These are phyloP conservation scores for Pichia gijzeniarum DNA, from an alignment of 805 yeast genomes.

Conservation along the genomic window DNA sequence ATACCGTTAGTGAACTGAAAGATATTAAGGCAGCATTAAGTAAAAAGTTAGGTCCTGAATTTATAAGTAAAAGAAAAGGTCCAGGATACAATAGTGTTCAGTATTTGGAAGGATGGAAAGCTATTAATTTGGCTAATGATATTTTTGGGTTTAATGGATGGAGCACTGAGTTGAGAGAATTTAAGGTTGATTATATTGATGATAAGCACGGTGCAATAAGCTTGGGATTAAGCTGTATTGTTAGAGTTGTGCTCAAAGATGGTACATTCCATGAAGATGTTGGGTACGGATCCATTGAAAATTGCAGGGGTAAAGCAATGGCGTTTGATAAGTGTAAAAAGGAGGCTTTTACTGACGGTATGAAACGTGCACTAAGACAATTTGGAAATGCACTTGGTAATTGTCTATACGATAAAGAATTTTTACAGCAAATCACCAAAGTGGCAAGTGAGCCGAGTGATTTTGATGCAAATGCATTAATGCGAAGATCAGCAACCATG, in stretches of 20 bases:
- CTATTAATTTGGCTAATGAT: conserved; percentile 70
- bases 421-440: conserved; percentile 44
- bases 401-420: conserved; percentile 74
- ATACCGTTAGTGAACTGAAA: conserved; percentile 23
- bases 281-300: conserved; percentile 72
- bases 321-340: conserved; percentile 79
- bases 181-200: conserved; percentile 67
- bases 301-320: conserved; percentile 59
- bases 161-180: conserved; percentile 62
- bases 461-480: conserved; percentile 28
- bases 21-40: conserved; percentile 27
- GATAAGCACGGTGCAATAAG: conserved; percentile 50
- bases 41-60: conserved; percentile 64
- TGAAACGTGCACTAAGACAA: conserved; percentile 70
- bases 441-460: conserved; percentile 30
- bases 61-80: conserved; percentile 67
- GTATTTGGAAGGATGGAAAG: conserved; percentile 81
- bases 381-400: conserved; percentile 80
- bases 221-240: conserved; percentile 64
- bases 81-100: conserved; percentile 65
- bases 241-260: conserved; percentile 67
- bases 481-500: conserved; percentile 19
- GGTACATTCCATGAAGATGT: conserved; percentile 77
- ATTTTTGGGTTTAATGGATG: conserved; percentile 83
- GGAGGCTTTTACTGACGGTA: conserved; percentile 80